A percentile compares a stretch with the other conserved stretches of the same genome.
Conservation (phyloP, 148 eudicot species). For the Chenopodium album region DNA sequence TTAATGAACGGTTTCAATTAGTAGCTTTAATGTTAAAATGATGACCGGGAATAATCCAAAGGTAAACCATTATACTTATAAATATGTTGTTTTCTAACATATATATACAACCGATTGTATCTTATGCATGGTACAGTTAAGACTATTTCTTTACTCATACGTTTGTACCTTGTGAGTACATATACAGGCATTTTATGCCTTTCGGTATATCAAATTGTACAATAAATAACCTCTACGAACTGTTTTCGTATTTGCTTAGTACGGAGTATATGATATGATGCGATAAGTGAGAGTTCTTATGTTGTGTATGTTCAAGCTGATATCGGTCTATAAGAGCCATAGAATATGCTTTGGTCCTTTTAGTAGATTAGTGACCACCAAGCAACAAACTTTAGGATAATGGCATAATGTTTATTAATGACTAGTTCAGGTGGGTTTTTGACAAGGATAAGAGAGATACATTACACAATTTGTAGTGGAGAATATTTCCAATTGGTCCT, state of each 20-base stretch:
- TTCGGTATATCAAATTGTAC: no score
- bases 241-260: neutral
- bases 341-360: slow-evolving; percentile 29
- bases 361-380: slow-evolving; percentile 16
- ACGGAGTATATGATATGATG: no score
- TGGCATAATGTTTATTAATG: slow-evolving; percentile 12
- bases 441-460: slow-evolving; percentile 24
- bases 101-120: no score
- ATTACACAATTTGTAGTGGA: slow-evolving; percentile 14
- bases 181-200: no score
- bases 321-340: slow-evolving; percentile 18
- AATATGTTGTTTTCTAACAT: no score
- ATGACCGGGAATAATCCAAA: neutral
- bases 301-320: slow-evolving; percentile 5
- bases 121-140: no score
- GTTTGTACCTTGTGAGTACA: no score
- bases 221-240: neutral
- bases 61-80: neutral
- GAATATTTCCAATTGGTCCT: slow-evolving; percentile 10
- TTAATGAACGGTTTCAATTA: slow-evolving; percentile 10
- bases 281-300: slow-evolving; percentile 26
- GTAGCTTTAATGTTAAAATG: slow-evolving; percentile 11
- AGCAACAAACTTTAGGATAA: slow-evolving; percentile 6
- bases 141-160: no score
- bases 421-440: slow-evolving; percentile 21